Base-by-base conservation (phyloP, 441 rosid genomes). In the Monsonia emarginata region DNA sequence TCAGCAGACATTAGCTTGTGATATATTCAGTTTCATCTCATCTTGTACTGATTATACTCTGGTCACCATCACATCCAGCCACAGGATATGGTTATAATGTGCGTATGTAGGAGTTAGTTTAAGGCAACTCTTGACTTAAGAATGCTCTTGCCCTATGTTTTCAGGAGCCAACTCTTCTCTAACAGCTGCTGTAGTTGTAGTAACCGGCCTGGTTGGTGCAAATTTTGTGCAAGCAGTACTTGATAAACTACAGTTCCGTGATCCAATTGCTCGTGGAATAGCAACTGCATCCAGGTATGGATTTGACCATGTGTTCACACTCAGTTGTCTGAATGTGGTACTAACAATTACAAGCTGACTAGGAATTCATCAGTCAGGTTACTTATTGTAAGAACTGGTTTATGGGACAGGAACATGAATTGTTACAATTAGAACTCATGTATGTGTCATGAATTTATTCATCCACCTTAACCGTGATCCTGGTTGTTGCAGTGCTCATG, bases 151-250 rank as follows among this genome's bases (percentile, higher is more conserved):
- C 30, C 38, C 7, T 4, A 22, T 70, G 31, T 65, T 67, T 85
- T 75, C 71, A 92, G 90, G 92, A 69, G 84, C 96, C 69, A 87
- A 93, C 82, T 62, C 97, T 25, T 90, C 98, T 59, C 84, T 93
- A 31, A 93, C 96, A 31, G 97, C 98, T 25, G 97, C 97, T 26
- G 97, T 80, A 19, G 97, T 88, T 73, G 97, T 93, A 59, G 95
- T 84, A 74, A 88, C 95, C 36, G 97, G 98, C 73, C 83, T 90
- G 32, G 80, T 87, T 61, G 93, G 96, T 69, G 93, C 97, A 73
- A 93, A 93, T 69, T 93, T 93, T 63, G 96, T 90, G 69, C 97
- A 88, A 84, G 81, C 84, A 58, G 78, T 79, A 66, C 89, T 90
- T 42, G 95, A 93, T 72, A 88, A 80, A 68, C 75, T 93, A 42